Base-by-base conservation (phyloP, 2,329 filamentous ascomycete species). In the Boeremia lycopersici region DNA sequence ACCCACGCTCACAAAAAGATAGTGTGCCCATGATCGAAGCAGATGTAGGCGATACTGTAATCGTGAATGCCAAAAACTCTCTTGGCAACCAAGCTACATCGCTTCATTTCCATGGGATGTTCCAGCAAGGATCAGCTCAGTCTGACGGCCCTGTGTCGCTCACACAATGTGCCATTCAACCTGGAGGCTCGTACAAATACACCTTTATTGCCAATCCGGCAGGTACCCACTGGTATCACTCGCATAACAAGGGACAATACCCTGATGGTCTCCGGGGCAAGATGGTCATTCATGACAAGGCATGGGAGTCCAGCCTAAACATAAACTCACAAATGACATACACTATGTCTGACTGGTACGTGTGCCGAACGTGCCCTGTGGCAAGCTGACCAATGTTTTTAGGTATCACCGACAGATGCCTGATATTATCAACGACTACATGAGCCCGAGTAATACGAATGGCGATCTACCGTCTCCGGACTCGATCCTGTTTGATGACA, bases 71-170 rank as follows among this genome's bases (percentile, higher is more conserved):
- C 48, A 75, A 84, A 59, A 93, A 93, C 61, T 78, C 82, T 26
- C 84, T 88, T 1, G 76, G 78, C 11, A 88, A 90, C 59, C 71
- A 82, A 59, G 82, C 81, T 10, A 88, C 86, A 13, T 83, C 82
- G 17, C 78, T 92, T 2, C 89, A 93, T 70, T 92, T 89, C 73
- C 89, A 93, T 62, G 89, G 89, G 19, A 81, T 93, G 60, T 90
- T 84, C 66, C 88, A 91, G 65, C 89, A 89, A 61, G 88, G 87
- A 12, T 89, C 88, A 0, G 89, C 85, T 57, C 80, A 80, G 53
- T 89, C 90, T 84, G 89, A 92, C 65, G 89, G 89, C 0, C 82
- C 88, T 1, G 79, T 85, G 0, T 86, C 85, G 40, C 79, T 89
- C 4, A 87, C 85, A 0, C 65, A 68, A 39, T 55, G 52, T 12